Conservation (phyloP, 139 green algal genomes). For the Chlamydomonas sp. region DNA sequence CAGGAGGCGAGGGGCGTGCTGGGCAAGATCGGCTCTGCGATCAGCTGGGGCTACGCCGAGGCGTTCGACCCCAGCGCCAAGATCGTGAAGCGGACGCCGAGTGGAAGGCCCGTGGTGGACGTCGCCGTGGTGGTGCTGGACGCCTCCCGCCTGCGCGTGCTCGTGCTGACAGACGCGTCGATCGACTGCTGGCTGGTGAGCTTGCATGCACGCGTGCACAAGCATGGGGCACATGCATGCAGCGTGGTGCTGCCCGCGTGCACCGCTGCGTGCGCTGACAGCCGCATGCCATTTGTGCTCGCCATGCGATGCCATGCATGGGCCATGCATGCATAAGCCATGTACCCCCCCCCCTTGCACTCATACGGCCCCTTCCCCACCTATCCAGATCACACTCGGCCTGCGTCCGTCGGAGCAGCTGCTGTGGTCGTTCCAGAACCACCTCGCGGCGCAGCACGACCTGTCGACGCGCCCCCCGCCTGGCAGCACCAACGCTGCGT, state of each 20-base stretch:
- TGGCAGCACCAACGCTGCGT: slow-evolving; percentile 4
- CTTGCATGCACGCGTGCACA: not conserved
- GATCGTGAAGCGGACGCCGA: slow-evolving; percentile 18
- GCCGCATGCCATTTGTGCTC: not conserved
- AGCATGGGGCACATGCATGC: not conserved
- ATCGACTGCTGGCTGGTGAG: slow-evolving; percentile 39
- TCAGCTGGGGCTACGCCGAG: slow-evolving; percentile 17
- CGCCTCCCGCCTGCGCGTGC: slow-evolving; percentile 16
- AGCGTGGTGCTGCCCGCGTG: no score
- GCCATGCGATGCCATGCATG: no score
- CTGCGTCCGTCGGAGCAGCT: slow-evolving; percentile 29
- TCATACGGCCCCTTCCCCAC: not conserved
- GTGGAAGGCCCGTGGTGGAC: slow-evolving; percentile 6
- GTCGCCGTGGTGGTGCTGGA: slow-evolving; percentile 9
- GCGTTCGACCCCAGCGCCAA: slow-evolving; percentile 26
- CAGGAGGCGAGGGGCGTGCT: slow-evolving; percentile 12
- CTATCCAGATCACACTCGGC: slow-evolving; percentile 25
- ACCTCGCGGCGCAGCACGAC: slow-evolving; percentile 6
- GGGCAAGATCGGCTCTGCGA: slow-evolving; percentile 18
- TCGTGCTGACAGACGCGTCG: slow-evolving; percentile 20
- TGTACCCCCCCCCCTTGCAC: no score
- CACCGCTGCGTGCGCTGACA: not conserved
- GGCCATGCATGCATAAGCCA: no score
- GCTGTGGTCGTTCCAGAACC: slow-evolving; percentile 36
- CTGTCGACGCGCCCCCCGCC: no score